Conservation (phyloP, 139 green algal genomes). For the Astrephomene gubernaculifera region DNA sequence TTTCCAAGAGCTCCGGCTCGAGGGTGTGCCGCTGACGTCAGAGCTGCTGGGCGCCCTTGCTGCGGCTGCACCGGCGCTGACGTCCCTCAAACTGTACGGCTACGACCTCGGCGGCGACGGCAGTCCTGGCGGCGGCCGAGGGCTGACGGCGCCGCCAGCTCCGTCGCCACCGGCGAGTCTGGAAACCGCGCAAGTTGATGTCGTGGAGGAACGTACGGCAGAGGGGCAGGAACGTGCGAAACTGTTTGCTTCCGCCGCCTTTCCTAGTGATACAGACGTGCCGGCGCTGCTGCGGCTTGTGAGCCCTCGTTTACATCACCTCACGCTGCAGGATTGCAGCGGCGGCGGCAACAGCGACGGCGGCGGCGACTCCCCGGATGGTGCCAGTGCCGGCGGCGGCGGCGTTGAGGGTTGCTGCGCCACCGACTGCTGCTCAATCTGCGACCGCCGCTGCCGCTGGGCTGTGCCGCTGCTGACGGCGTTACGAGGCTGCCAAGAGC, state of each 20-base stretch:
- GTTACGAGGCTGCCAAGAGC: neutral
- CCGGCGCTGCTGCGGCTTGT: neutral
- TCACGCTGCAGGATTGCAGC: conserved; percentile 4
- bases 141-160: too few relatives aligned
- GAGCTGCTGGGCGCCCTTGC: neutral
- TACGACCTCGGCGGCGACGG: neutral
- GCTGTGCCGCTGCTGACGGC: neutral
- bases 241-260: too few relatives aligned
- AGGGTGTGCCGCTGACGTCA: conserved; percentile 8
- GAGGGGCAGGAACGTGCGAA: too few relatives aligned
- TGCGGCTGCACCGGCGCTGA: neutral
- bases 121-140: neutral
- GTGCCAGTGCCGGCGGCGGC: too few relatives aligned
- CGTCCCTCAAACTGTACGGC: neutral
- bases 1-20: neutral
- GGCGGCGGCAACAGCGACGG: neutral
- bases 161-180: too few relatives aligned
- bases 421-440: too few relatives aligned
- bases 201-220: too few relatives aligned
- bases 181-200: too few relatives aligned
- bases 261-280: too few relatives aligned
- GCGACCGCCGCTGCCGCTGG: too few relatives aligned
- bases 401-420: too few relatives aligned
- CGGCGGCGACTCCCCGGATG: too few relatives aligned
- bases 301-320: neutral